Evolutionary conservation across 78 protist species (phyloP).

Genomic region (Thecamonas trahens): DNA sequence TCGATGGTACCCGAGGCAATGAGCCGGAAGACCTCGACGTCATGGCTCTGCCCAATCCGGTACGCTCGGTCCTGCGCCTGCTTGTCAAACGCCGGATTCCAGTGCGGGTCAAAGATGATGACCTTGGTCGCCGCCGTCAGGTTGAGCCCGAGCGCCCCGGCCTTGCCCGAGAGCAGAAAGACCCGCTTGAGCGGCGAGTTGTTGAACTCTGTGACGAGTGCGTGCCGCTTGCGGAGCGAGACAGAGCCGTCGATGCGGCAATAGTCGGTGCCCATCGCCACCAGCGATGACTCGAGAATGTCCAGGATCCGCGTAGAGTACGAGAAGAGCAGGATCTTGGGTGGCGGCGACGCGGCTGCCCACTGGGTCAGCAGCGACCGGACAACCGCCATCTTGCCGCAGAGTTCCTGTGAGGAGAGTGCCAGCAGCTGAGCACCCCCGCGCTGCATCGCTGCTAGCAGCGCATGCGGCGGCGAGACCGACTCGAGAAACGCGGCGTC

Average conservation of each 20-base stretch:
- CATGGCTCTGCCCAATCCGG: constrained; percentile 40
- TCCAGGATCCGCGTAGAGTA: neutral
- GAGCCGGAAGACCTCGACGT: constrained; percentile 9
- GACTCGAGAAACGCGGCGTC: no score
- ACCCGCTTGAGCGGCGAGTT: neutral
- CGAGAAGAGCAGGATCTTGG: constrained; percentile 6
- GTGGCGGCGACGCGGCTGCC: neutral
- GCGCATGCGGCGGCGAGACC: no score
- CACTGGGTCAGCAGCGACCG: neutral
- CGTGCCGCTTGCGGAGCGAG: neutral
- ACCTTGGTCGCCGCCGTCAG: constrained; percentile 34
- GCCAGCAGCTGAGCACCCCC: no score
- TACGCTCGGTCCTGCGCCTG: constrained; percentile 41
- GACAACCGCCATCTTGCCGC: no score
- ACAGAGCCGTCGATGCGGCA: neutral
- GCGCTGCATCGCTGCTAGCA: no score
- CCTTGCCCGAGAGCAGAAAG: constrained; percentile 22
- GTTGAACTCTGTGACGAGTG: neutral
- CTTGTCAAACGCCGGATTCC: constrained; percentile 49
- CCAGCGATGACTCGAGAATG: neutral
- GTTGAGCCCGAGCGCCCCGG: constrained; percentile 41
- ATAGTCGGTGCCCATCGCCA: neutral
- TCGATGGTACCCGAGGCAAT: constrained; percentile 4
- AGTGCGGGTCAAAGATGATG: constrained; percentile 23
- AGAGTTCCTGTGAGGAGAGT: no score